phyloP scores from a whole-genome alignment of 2,329 filamentous ascomycete species.

The Fusarium chlamydosporum region DNA sequence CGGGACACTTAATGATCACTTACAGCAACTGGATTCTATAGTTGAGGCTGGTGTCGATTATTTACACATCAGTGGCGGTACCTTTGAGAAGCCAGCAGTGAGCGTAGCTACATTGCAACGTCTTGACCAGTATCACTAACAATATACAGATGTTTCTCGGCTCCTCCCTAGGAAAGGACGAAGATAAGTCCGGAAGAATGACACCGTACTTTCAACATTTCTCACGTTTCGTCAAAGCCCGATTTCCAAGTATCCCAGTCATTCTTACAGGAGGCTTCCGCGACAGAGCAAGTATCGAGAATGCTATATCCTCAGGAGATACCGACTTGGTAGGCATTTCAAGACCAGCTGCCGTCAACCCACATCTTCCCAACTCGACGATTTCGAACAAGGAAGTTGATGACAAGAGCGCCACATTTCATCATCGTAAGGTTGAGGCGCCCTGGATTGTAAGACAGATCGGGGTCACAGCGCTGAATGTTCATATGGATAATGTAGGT shows the following conservation, averaged over 20 bases:
- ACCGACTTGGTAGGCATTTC: neutral
- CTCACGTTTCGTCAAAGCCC: neutral
- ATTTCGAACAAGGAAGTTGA: neutral
- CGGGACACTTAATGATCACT: neutral
- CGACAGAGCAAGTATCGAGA: neutral
- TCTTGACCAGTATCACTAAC: neutral
- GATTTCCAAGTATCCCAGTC: neutral
- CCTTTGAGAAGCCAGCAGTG: slow-evolving; percentile 2
- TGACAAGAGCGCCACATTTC: neutral
- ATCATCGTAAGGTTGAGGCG: neutral
- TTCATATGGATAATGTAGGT: slow-evolving; percentile 3
- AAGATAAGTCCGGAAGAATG: slow-evolving; percentile 5
- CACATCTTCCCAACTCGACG: neutral
- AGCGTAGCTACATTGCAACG: neutral
- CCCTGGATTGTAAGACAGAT: neutral
- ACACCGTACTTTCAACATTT: neutral
- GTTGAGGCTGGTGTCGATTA: neutral
- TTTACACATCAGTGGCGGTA: neutral
- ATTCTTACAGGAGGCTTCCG: slow-evolving; percentile 4
- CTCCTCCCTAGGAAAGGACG: neutral
- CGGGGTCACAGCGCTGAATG: slow-evolving; percentile 2
- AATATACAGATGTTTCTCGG: neutral
- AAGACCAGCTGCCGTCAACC: neutral
- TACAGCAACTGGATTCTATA: neutral
- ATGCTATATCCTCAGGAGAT: neutral